Base-by-base conservation (phyloP, 345 rosid genomes). In the Noccaea caerulescens region DNA sequence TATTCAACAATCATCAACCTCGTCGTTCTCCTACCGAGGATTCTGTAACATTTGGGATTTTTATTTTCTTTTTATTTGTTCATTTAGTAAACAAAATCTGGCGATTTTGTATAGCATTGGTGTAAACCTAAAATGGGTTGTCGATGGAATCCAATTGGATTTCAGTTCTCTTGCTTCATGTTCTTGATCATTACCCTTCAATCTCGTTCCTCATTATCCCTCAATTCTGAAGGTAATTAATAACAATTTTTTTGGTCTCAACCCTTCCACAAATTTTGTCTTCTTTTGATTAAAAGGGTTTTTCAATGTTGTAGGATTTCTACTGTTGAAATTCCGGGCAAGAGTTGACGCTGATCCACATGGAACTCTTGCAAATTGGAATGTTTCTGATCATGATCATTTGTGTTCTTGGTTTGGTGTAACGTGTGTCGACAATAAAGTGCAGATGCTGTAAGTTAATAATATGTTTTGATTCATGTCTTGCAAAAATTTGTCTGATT, bases 361-460 rank as follows among this genome's bases (percentile, higher is more conserved):
- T 66, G 89, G 82, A 77, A 86, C 79, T 51, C 81, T 91, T 58
- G 81, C 82, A 4, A 82, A 83, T 71, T 94, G 99, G 99, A 75
- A 60, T 68, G 81, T 80, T 79, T 72, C 65, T 13, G 63, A 73
- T 3, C 30, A 27, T 56, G 60, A 39, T 27, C 79, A 80, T 63
- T 84, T 90, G 4, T 94, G 99, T 72, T 58, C 58, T 64, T 94
- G 99, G 99, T 79, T 73, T 12, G 93, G 96, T 30, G 83, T 94
- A 49, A 82, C 77, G 4, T 94, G 99, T 75, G 86, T 76, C 45
- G 81, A 82, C 42, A 82, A 83, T 68, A 72, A 84, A 80, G 99
- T 91, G 72, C 81, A 82, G n/a, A 82, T 72, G 74, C 79, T 94
- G 99, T 94, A 85, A 85, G 97, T 86, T 23, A n/a, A 6, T 13